Conservation (phyloP, 2,329 filamentous ascomycete genomes). For the Tolypocladium amazonense region DNA sequence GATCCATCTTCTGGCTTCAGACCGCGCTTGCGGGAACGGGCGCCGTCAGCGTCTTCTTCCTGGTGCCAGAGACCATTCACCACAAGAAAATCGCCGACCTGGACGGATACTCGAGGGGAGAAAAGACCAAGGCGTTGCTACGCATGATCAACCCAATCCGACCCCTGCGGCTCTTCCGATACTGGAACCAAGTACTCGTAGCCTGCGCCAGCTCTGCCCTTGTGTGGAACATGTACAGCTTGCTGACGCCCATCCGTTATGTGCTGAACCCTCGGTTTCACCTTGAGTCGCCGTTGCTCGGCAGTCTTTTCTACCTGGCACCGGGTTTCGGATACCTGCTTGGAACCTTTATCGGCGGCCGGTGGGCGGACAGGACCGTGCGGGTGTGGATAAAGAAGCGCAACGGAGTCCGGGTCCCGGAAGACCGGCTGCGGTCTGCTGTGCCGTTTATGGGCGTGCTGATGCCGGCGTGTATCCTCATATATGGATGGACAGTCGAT, state of each 20-base stretch:
- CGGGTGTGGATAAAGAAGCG: constrained; percentile 52
- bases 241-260: constrained; percentile 59
- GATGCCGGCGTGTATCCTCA: constrained; percentile 52
- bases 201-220: constrained; percentile 48
- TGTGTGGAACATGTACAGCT: constrained; percentile 60
- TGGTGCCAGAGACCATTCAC: constrained; percentile 65
- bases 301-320: constrained; percentile 63
- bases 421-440: constrained; percentile 55
- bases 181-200: constrained; percentile 56
- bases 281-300: constrained; percentile 52
- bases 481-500: constrained; percentile 47
- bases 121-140: constrained; percentile 45
- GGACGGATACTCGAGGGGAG: constrained; percentile 34
- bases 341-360: constrained; percentile 62
- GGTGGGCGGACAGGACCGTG: constrained; percentile 58
- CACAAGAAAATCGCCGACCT: constrained; percentile 53
- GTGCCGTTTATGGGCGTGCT: constrained; percentile 45
- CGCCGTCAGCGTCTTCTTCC: constrained; percentile 48
- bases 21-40: constrained; percentile 54
- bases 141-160: constrained; percentile 57
- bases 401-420: constrained; percentile 48
- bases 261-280: constrained; percentile 65
- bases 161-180: constrained; percentile 52
- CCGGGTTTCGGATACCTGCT: constrained; percentile 60
- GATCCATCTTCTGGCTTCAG: constrained; percentile 69